Evolutionary conservation across 1,284 basidiomycete genomes (phyloP), one percentile per base, ranked within the genome.

Genomic region (Austroboletus rostrupii): DNA sequence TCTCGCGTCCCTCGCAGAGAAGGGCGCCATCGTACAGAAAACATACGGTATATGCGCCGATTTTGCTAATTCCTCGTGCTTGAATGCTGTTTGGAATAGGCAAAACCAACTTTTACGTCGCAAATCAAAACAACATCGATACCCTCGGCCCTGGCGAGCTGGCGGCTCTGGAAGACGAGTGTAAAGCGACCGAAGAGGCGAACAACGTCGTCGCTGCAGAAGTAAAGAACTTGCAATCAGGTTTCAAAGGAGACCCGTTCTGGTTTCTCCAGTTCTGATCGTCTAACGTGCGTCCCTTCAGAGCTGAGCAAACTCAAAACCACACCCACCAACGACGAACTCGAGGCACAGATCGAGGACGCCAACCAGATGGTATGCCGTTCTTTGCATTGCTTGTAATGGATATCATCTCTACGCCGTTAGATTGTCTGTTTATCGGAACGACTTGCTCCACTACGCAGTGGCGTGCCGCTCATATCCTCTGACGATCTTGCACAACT

Each of bases 81-180:
- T 39, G 21, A 21, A 43, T 46, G 7, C 20, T 6, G 4, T 39
- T 36, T 20, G 21, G 31, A 12, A 39, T 67, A 87, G 91, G 90
- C 13, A 95, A 94, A 67, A 88, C 84, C 14, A 86, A 83, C 0
- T 86, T 90, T 63, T 91, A 88, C 57, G 88, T 90, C n/a, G 78
- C 77, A 16, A 87, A 89, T 56, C 86, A 90, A 64, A 74, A 76
- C 8, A 81, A 78, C 41, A 71, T 87, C 31, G 78, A 82, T 33
- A 73, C 79, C 17, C 71, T 88, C 50, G 76, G 81, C 2, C 62
- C 76, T 3, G 78, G 81, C 43, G 76, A 83, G 54, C 69, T 89
- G 32, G 73, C 80, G 21, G 68, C 69, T 2, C 70, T 86, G 13
- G 80, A 87, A 59, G 61, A 63, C 0, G 80, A 87, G 54, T 70